Conservation (phyloP, 164 flowering plant species). For the Umbilicus rupestris region DNA sequence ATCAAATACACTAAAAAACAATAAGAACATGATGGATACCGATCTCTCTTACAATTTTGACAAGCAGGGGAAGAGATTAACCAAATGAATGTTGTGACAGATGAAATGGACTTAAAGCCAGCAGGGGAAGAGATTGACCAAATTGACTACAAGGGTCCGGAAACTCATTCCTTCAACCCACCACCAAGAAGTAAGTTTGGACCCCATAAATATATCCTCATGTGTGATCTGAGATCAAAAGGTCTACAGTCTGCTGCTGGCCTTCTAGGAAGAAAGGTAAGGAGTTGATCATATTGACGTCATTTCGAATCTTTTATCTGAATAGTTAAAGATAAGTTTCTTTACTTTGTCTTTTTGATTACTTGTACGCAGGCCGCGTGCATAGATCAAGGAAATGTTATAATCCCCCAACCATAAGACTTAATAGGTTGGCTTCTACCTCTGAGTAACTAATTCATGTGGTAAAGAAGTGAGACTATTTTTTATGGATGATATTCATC, state of each 20-base stretch:
- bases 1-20: too few species aligned
- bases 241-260: background rate
- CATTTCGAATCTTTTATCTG: too few species aligned
- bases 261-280: background rate
- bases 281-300: too few species aligned
- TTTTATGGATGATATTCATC: background rate
- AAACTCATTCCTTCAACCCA: constrained; percentile 61
- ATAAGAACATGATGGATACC: too few species aligned
- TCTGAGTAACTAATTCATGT: too few species aligned
- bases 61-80: too few species aligned
- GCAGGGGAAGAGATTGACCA: constrained; percentile 34
- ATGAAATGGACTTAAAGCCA: background rate
- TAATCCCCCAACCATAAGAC: background rate
- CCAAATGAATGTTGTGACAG: too few species aligned
- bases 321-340: too few species aligned
- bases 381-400: background rate
- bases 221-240: background rate
- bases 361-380: background rate
- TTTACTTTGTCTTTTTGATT: background rate
- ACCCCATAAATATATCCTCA: background rate
- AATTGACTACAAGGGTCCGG: constrained; percentile 85
- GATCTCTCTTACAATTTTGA: too few species aligned
- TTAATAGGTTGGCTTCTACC: background rate
- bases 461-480: background rate
- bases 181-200: constrained; percentile 29